phyloP scores from a whole-genome alignment of 1,139 yeast species.

The Lizanozyma gosingica region DNA sequence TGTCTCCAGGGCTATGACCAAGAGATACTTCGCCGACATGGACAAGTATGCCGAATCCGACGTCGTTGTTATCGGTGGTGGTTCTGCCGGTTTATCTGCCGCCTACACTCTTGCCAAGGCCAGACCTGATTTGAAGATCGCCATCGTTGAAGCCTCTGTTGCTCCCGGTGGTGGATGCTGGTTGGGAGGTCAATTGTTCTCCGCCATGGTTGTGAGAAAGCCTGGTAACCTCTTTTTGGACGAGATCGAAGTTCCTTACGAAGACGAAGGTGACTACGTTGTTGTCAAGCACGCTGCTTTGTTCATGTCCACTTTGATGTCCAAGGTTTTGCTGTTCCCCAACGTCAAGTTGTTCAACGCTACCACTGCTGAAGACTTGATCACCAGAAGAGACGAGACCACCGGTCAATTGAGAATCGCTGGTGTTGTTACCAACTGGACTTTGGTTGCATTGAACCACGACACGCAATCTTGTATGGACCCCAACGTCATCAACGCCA shows the following conservation, averaged over 20 bases:
- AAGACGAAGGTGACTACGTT: conserved; percentile 74
- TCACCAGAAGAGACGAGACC: conserved; percentile 53
- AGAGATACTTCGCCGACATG: conserved; percentile 63
- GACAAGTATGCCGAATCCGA: conserved; percentile 72
- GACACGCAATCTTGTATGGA: conserved; percentile 79
- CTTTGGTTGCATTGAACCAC: conserved; percentile 67
- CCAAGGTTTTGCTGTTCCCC: conserved; percentile 64
- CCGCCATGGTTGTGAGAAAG: conserved; percentile 73
- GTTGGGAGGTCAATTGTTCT: conserved; percentile 73
- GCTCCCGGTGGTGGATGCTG: conserved; percentile 80
- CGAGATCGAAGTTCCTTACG: conserved; percentile 57
- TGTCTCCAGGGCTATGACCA: conserved; percentile 79
- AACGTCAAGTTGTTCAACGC: conserved; percentile 75
- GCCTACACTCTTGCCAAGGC: conserved; percentile 66
- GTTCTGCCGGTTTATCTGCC: conserved; percentile 70
- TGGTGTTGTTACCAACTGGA: conserved; percentile 82
- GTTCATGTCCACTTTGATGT: conserved; percentile 63
- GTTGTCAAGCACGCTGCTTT: conserved; percentile 77
- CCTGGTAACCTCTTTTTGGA: conserved; percentile 65
- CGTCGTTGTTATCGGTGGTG: conserved; percentile 71
- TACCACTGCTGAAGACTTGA: conserved; percentile 73
- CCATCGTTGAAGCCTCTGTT: conserved; percentile 66
- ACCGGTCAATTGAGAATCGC: conserved; percentile 57
- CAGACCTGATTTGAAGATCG: conserved; percentile 70
- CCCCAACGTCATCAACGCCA: conserved; percentile 71